These are phyloP conservation scores for Boletus speciosus DNA, from an alignment of 768 basidiomycete genomes.

Conservation along the genomic window DNA sequence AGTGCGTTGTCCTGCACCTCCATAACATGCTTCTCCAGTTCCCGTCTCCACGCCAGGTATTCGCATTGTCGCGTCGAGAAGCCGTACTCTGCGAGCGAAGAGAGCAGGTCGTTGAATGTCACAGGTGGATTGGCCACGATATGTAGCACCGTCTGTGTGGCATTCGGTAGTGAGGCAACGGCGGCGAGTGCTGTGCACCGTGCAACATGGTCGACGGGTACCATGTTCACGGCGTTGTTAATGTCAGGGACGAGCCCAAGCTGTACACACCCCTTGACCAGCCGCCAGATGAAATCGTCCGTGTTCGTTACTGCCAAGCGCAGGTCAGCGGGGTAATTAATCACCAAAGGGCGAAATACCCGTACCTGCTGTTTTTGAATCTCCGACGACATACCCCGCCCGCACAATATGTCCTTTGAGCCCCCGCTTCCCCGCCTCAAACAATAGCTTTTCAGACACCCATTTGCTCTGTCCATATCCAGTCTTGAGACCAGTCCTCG, in stretches of 20 bases:
- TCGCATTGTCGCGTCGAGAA: conserved; percentile 77
- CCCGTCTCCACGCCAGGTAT: conserved; percentile 88
- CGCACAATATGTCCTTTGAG: conserved; percentile 83
- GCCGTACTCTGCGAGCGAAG: conserved; percentile 71
- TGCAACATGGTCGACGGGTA: conserved; percentile 96
- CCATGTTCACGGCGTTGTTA: conserved; percentile 98
- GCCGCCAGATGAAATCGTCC: conserved; percentile 97
- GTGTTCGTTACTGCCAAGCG: conserved; percentile 82
- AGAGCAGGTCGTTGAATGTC: conserved; percentile 85
- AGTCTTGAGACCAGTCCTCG: conserved; percentile 67
- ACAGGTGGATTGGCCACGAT: conserved; percentile 83
- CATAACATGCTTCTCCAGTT: conserved; percentile 93
- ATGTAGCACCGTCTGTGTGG: conserved; percentile 64
- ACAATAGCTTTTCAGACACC: conserved; percentile 93
- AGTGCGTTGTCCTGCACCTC: conserved; percentile 94
- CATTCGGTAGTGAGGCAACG: conserved; percentile 49
- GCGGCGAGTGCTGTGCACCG: conserved; percentile 74
- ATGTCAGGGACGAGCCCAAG: conserved; percentile 96
- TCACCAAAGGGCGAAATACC: not conserved
- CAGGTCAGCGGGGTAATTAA: conserved; percentile 1
- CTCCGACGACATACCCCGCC: conserved; percentile 95
- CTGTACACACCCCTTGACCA: conserved; percentile 98
- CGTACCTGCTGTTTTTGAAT: conserved; percentile 82
- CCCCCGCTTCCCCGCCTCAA: conserved; percentile 87
- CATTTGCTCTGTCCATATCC: conserved; percentile 99